Conservation (phyloP, 257 asterid genomes). For the Petunia axillaris region DNA sequence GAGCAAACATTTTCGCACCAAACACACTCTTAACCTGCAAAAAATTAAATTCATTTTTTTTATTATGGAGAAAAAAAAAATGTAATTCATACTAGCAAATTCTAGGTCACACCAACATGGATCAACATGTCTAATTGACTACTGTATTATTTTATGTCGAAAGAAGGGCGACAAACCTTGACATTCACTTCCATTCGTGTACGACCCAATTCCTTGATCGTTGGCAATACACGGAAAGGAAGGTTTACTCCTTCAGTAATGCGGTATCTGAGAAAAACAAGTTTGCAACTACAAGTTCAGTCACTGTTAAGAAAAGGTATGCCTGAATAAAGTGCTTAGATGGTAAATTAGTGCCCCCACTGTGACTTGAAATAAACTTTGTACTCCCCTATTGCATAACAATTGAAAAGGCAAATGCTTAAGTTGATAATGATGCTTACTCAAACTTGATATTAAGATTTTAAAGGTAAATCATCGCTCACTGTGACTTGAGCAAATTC, state of each 20-base stretch:
- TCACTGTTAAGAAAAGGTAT: not conserved
- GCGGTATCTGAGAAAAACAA: conserved; percentile 71
- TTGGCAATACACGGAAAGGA: conserved; percentile 96
- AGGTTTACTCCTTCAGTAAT: conserved; percentile 99
- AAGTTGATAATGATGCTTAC: conserved; percentile 12
- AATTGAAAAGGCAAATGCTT: not conserved
- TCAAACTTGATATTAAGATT: conserved; percentile 6
- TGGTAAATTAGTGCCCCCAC: too few relatives aligned
- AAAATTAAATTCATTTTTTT: not conserved
- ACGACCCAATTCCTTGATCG: conserved; percentile 98
- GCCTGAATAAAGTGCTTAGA: not conserved
- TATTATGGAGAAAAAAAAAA: conserved; percentile 19
- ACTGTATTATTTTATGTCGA: not conserved
- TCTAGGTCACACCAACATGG: not conserved
- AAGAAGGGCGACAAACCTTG: conserved; percentile 64
- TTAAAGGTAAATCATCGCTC: conserved; percentile 10
- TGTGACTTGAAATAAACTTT: not conserved
- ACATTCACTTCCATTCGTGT: conserved; percentile 99
- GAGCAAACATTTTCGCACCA: conserved; percentile 99
- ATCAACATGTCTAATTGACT: not conserved
- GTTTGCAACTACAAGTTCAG: conserved; percentile 12
- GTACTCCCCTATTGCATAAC: not conserved
- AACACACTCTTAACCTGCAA: conserved; percentile 97
- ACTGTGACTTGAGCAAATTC: not conserved
- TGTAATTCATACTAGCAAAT: not conserved